Evolutionary conservation across 2,329 filamentous ascomycete genomes (phyloP), one percentile per base, ranked within the genome.

Genomic region (Niveomyces coronatus): DNA sequence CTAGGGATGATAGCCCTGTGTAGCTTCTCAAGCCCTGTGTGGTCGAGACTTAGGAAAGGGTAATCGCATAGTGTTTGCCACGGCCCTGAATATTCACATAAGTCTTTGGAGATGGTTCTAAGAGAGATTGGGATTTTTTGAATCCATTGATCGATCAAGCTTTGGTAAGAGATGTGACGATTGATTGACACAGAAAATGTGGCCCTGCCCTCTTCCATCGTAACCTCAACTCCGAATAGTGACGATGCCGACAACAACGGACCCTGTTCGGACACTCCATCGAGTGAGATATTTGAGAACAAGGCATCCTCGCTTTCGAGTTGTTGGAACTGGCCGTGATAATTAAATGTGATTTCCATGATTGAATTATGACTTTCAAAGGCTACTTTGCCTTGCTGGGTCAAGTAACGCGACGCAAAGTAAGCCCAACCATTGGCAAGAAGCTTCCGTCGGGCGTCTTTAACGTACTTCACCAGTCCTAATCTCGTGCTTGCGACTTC

Each of bases 321-420:
- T 27, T 65, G 61, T 45, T 68, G 64, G 39, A 60, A 65, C 16
- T 58, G 35, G 9, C 35, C 35, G 20, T 29, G 35, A 42, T 65
- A 70, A 46, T 70, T 69, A 53, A 70, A 68, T 0, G 64, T 47
- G 1, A 70, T 46, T 44, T 71, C 68, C 43, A 64, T 58, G 1
- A 53, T 48, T 14, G 47, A 49, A 41, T 60, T 18, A 20, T 32
- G 53, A 2, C 54, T 42, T 5, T 46, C 44, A 41, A 56, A 62
- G 27, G 53, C 40, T 28, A 54, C 43, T 3, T 38, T 44, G 5
- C 52, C 53, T 3, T 52, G 49, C 15, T 45, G 33, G 18, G 43
- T 53, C 37, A 56, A 46, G 35, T 53, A 52, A 8, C 51, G 47
- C 5, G 51, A 47, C 4, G 57, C 52, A 40, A 64, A 62, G 42